Base-by-base conservation (phyloP, 768 basidiomycete species). In the Tubosaeta sp. region DNA sequence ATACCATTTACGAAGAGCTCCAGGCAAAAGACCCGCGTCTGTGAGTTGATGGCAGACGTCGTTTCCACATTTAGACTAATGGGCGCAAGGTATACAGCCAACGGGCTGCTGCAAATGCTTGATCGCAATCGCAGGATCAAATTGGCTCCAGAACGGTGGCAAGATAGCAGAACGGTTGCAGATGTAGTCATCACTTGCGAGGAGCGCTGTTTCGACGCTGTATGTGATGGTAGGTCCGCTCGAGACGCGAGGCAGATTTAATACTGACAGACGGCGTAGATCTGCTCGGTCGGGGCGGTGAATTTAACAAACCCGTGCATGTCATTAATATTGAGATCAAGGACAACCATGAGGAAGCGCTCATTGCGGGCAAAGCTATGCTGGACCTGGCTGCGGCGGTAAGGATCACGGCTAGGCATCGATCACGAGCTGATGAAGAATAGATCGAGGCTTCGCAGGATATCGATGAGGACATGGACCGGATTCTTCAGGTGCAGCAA, bases 111-210 rank as follows among this genome's bases (percentile, higher is more conserved):
- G 39, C 87, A 87, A 53, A 99, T 99, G 96, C 73, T 99, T 24
- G 96, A 99, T 67, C 83, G 96, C 32, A 99, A 99, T 72, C 74
- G 96, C 48, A 81, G 83, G 54, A 81, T 98, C 51, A 99, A 99
- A 67, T 68, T 76, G 10, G 94, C 94, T 8, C 96, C 96, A 40
- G 95, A 99, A 68, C 81, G 94, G 55, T 99, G 94, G 94, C 95
- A 98, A 60, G 94, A 98, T 40, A 89, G 80, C 48, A 87, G 74
- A 63, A 83, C 81, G 1, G 79, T 95, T 9, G 91, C 90, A n/a
- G 96, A 99, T 65, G 78, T 99, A 19, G 96, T 99, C 19, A 94
- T 99, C 63, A 99, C 96, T 6, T 99, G 96, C 68, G 96, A 98
- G 73, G 96, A 99, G 68, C 83, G 95, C 47, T 99, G 96, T 69